phyloP scores from a whole-genome alignment of 2,329 filamentous ascomycete genomes.

The Penicillium sp. region DNA sequence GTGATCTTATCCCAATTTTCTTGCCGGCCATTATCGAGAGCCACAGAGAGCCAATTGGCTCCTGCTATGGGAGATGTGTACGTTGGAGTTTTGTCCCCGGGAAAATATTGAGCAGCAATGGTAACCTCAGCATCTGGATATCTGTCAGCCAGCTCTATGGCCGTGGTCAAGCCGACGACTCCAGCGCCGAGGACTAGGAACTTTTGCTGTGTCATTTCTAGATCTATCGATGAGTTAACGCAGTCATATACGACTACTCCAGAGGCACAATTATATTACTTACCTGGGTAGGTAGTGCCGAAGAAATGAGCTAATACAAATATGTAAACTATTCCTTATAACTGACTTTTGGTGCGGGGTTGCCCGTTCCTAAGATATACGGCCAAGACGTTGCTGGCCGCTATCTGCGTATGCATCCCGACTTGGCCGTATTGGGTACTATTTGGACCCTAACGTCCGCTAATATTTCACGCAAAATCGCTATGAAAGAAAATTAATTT shows the following conservation, averaged over 20 bases:
- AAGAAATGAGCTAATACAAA: no score
- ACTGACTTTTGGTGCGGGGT: no score
- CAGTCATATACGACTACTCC: no score
- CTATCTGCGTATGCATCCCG: background rate
- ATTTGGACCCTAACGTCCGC: background rate
- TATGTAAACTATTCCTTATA: no score
- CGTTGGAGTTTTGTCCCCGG: background rate
- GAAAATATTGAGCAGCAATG: background rate
- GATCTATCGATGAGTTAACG: background rate
- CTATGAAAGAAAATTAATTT: background rate
- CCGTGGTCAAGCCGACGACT: constrained; percentile 1
- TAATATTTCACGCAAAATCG: background rate
- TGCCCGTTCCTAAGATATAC: background rate
- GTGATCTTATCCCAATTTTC: background rate
- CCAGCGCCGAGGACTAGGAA: constrained; percentile 1
- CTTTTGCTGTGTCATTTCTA: background rate
- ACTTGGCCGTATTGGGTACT: background rate
- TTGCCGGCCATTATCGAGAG: background rate
- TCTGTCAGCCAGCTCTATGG: background rate
- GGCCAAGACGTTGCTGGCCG: background rate
- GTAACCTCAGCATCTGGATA: constrained; percentile 1
- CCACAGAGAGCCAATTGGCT: constrained; percentile 1
- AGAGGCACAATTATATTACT: background rate
- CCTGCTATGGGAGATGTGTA: constrained; percentile 1
- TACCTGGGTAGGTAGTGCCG: background rate